Base-by-base conservation (phyloP, 345 rosid species). In the Eutrema japonicum region DNA sequence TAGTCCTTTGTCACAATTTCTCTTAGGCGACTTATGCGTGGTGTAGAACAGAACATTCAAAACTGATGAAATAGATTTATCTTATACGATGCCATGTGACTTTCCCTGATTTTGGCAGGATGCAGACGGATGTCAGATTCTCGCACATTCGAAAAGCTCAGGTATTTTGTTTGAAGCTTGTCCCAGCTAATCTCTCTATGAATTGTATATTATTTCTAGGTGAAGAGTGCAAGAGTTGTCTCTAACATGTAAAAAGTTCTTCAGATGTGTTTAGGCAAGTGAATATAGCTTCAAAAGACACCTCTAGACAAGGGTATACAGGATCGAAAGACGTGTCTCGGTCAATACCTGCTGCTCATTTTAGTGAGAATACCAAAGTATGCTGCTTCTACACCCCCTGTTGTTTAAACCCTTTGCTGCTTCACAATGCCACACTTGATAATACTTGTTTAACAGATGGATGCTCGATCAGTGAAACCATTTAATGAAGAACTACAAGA, bases 321-420 rank as follows among this genome's bases (percentile, higher is more conserved):
- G 73, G 82, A 48, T 66, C 78, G 18, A 72, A 71, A 72, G 78
- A 52, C 8, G 46, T 42, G 70, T 58, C 81, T 10, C 72, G 71
- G 47, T 76, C 90, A 27, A 54, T 80, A 18, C 84, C 82, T 77
- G 42, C 81, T 64, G 30, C 77, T 68, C 47, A 59, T 60, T 82
- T 87, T 71, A 47, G 72, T 57, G 79, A 29, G 6, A 62, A 53
- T 60, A 69, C 80, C 65, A 84, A 85, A 70, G 98, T 89, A 88
- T 70, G 82, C 35, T 76, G 67, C 73, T 76, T 71, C 56, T 70
- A 16, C 59, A 46, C 42, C 37, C 16, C 42, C 47, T 78, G 35
- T 35, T 6, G 10, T 64, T 43, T 67, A 12, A 38, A 41, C 49
- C 46, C 8, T n/a, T 74, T 47, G 29, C 57, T 55, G 64, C 36